Evolutionary conservation across 768 basidiomycete species (phyloP).

Genomic region (Auricularia sp.): DNA sequence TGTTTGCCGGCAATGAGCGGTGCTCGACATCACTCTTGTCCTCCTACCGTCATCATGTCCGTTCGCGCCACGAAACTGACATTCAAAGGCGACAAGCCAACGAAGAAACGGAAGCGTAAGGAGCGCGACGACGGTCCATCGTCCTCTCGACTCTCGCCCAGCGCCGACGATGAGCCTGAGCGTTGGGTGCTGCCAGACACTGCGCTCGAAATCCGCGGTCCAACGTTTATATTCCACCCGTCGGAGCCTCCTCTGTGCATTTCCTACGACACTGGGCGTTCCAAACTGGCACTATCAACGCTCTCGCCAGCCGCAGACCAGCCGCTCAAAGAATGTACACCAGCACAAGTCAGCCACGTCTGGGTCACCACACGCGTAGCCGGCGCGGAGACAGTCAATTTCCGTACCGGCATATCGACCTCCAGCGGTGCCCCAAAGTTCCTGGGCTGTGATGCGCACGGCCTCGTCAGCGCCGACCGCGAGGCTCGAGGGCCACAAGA

Average conservation of each 20-base stretch:
- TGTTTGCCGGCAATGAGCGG: too few relatives aligned
- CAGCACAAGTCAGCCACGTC: slow-evolving; percentile 77
- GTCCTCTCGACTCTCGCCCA: not conserved
- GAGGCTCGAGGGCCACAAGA: slow-evolving; percentile 91
- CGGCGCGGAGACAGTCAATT: slow-evolving; percentile 73
- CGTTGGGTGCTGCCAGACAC: slow-evolving; percentile 72
- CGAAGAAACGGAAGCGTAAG: slow-evolving; percentile 72
- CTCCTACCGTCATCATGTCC: not conserved
- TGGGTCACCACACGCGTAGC: slow-evolving; percentile 87
- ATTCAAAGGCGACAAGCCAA: slow-evolving; percentile 81
- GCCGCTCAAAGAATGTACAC: slow-evolving; percentile 34
- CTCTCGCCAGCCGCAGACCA: slow-evolving; percentile 30
- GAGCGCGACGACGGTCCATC: slow-evolving; percentile 27
- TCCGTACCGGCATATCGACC: slow-evolving; percentile 56
- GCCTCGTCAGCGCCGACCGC: slow-evolving; percentile 71
- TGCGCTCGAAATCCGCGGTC: slow-evolving; percentile 68
- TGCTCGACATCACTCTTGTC: too few relatives aligned
- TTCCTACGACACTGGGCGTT: slow-evolving; percentile 72
- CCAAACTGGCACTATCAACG: slow-evolving; percentile 37
- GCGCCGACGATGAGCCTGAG: slow-evolving; percentile 51
- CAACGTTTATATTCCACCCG: slow-evolving; percentile 79
- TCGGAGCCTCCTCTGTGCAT: slow-evolving; percentile 72
- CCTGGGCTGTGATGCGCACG: slow-evolving; percentile 78
- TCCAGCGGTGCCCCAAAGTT: slow-evolving; percentile 35
- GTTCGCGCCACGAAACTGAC: slow-evolving; percentile 68